Evolutionary conservation across 352 stramenopile species (phyloP).

Genomic region (Phytophthora lateralis): DNA sequence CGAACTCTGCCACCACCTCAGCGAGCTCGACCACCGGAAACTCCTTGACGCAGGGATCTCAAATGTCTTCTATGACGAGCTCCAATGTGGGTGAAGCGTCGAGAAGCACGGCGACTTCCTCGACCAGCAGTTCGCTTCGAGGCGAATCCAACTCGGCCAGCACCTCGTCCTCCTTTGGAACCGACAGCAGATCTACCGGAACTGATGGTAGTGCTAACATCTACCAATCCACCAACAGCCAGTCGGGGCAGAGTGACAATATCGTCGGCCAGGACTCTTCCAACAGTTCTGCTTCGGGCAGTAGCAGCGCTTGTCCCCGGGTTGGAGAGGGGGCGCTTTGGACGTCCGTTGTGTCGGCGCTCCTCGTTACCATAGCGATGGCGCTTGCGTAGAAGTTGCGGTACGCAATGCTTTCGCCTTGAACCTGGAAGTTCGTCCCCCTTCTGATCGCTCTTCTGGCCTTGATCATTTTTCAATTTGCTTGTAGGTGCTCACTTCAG

Average conservation of each 20-base stretch:
- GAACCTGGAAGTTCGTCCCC: too few relatives aligned
- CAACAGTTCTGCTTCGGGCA: constrained; percentile 13
- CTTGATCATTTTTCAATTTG: too few relatives aligned
- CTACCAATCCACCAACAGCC: constrained; percentile 7
- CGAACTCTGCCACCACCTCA: constrained; percentile 4
- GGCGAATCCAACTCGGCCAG: constrained; percentile 8
- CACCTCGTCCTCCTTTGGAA: not conserved
- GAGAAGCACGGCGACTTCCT: not conserved
- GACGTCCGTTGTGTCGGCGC: constrained; percentile 11
- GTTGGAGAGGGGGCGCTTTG: constrained; percentile 4
- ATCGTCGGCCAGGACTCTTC: constrained; percentile 13
- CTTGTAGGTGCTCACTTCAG: too few relatives aligned
- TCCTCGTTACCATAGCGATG: constrained; percentile 7
- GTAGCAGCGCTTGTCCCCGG: constrained; percentile 8
- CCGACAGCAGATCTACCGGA: constrained; percentile 4
- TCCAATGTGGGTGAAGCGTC: constrained; percentile 6
- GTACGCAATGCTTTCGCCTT: too few relatives aligned
- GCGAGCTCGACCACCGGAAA: constrained; percentile 11
- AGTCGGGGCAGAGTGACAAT: constrained; percentile 8
- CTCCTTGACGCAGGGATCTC: constrained; percentile 3
- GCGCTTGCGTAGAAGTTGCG: constrained; percentile 27
- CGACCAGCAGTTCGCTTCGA: constrained; percentile 15
- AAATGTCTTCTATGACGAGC: constrained; percentile 4
- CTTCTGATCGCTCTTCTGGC: too few relatives aligned
- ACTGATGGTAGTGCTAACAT: constrained; percentile 1